Base-by-base conservation (phyloP, 805 yeast species). In the Maudiozyma barnettii region DNA sequence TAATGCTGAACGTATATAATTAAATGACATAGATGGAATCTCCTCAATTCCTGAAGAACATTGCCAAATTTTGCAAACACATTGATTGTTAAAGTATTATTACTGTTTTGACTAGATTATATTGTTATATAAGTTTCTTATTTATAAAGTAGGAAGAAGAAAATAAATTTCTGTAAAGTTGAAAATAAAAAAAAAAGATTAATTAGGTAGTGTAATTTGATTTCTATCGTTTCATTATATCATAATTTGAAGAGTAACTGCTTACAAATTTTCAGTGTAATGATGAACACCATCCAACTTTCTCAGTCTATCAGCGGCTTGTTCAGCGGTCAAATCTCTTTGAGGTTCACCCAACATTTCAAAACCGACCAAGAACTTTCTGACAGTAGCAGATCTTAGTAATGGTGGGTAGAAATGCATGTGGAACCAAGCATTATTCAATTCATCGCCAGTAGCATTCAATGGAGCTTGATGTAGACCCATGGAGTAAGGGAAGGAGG, bases 321-420 rank as follows among this genome's bases (percentile, higher is more conserved):
- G 56, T 59, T 61, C 61, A 19, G 61, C 54, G 4, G 66, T 58
- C 47, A 64, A 55, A 48, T 65, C 64, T 52, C 70, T 56, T 64
- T 83, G 90, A 29, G 89, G 79, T 61, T 79, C 83, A 26, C 82
- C 84, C 66, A 79, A 72, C 63, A 71, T 58, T 63, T 79, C 86
- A 55, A 80, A 82, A 1, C 90, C 91, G 23, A 83, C 91, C 57
- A 81, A 70, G 66, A 83, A 83, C 65, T 83, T 83, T 60, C 79
- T 75, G 13, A 83, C 88, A 0, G 88, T 78, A 16, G 91, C 88
- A 9, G 84, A 77, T 50, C 90, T 72, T 55, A 83, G 70, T 53
- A 83, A 69, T 7, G 91, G 91, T 40, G 91, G 90, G 60, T 84
- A 83, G 65, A 83, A 83, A 63, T 83, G 88, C 75, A 83, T 77